Percentiles rank a stretch among this genome's conserved stretches.
These are phyloP conservation scores for Hyphodiscus hymeniophilus DNA, from an alignment of 495 filamentous ascomycete genomes.

Conservation along the genomic window DNA sequence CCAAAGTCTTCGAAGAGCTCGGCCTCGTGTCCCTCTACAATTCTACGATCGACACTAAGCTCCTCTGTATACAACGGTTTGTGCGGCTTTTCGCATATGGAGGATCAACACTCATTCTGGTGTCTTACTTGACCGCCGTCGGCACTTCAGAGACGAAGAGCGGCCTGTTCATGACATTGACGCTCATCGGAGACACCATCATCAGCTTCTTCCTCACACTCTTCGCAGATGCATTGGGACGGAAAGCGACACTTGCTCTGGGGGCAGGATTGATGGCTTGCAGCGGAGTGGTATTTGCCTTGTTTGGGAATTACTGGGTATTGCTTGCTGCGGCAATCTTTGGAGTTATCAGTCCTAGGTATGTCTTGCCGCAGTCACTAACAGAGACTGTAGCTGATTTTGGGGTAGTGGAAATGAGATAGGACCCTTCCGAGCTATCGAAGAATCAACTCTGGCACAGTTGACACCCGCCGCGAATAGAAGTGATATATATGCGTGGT, in stretches of 20 bases:
- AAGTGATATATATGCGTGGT: constrained; percentile 78
- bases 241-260: constrained; percentile 57
- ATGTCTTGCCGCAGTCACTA: not conserved
- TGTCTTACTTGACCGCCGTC: constrained; percentile 58
- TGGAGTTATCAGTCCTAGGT: constrained; percentile 70
- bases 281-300: constrained; percentile 61
- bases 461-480: constrained; percentile 52
- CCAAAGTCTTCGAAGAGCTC: constrained; percentile 26
- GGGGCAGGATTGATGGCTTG: constrained; percentile 62
- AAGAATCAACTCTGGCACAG: constrained; percentile 74
- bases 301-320: constrained; percentile 64
- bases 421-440: constrained; percentile 76
- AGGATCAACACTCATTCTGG: constrained; percentile 65
- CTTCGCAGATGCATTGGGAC: constrained; percentile 65
- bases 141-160: constrained; percentile 61
- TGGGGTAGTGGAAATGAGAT: constrained; percentile 61
- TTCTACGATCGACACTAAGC: constrained; percentile 52
- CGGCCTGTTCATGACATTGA: constrained; percentile 84
- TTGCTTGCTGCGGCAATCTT: constrained; percentile 65
- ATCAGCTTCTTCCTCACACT: constrained; percentile 71
- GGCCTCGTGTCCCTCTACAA: constrained; percentile 37
- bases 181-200: constrained; percentile 68
- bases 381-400: constrained; percentile 3
- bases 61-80: constrained; percentile 67
- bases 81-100: constrained; percentile 78